phyloP scores from a whole-genome alignment of 106 monocot genomes.

The Triglochin maritima region DNA sequence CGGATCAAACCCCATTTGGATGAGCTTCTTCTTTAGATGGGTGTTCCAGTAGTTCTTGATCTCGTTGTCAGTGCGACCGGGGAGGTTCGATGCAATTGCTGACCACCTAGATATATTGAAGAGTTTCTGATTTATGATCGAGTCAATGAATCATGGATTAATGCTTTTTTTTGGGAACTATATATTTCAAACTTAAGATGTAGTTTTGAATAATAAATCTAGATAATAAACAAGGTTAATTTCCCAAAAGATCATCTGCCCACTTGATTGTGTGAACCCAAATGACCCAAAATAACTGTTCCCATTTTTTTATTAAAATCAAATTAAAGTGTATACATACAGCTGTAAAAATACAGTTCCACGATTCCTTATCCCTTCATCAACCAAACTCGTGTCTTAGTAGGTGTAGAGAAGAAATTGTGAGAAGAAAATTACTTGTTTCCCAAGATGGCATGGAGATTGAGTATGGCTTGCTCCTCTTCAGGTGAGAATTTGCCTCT shows the following conservation, averaged over 20 bases:
- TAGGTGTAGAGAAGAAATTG: too few relatives aligned
- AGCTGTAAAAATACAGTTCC: neutral
- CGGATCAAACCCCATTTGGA: constrained; percentile 88
- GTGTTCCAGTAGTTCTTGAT: constrained; percentile 99
- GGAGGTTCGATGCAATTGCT: constrained; percentile 71
- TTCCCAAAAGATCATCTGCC: too few relatives aligned
- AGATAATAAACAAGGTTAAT: too few relatives aligned
- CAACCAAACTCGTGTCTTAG: too few relatives aligned
- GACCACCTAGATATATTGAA: constrained; percentile 49
- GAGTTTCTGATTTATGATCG: too few relatives aligned
- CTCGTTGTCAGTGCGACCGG: constrained; percentile 85
- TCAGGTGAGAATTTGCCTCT: constrained; percentile 54
- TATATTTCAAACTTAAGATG: too few relatives aligned
- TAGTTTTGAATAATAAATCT: too few relatives aligned
- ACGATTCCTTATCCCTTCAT: too few relatives aligned
- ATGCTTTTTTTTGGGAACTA: neutral
- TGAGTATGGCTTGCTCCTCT: constrained; percentile 49
- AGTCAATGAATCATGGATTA: neutral
- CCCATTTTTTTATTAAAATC: neutral
- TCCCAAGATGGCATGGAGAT: constrained; percentile 47
- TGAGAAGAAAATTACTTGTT: constrained; percentile 31
- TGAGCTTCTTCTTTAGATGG: constrained; percentile 83
- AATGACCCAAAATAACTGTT: too few relatives aligned
- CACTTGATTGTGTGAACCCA: too few relatives aligned
- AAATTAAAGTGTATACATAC: neutral